phyloP scores from a whole-genome alignment of 2,329 filamentous ascomycete species.

The Diplocarpon mali region DNA sequence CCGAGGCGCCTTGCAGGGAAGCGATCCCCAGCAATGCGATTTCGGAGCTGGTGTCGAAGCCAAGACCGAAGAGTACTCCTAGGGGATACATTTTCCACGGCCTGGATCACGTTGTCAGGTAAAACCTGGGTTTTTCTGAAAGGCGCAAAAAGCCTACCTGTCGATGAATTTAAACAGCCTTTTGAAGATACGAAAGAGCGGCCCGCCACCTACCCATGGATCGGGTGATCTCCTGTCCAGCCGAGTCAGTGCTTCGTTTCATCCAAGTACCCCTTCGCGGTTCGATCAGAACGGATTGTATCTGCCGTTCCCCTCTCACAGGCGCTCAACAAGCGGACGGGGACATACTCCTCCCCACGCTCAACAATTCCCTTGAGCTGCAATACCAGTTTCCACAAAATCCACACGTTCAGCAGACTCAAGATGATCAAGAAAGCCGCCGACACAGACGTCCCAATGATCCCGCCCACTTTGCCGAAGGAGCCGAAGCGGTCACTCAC shows the following conservation, averaged over 20 bases:
- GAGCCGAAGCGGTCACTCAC: slow-evolving; percentile 69
- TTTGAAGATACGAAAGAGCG: slow-evolving; percentile 61
- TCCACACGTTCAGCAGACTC: slow-evolving; percentile 75
- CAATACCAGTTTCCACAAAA: slow-evolving; percentile 63
- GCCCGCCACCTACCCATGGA: slow-evolving; percentile 46
- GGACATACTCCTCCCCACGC: slow-evolving; percentile 12
- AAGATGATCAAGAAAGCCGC: slow-evolving; percentile 74
- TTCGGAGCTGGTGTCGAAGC: slow-evolving; percentile 92
- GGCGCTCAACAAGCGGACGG: neutral
- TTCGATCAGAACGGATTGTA: neutral
- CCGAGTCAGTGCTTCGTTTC: too few relatives aligned
- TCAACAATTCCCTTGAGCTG: slow-evolving; percentile 29
- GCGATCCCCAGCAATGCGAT: slow-evolving; percentile 86
- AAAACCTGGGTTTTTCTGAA: neutral
- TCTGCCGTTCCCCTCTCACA: neutral
- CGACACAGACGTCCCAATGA: slow-evolving; percentile 81
- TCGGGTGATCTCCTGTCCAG: neutral
- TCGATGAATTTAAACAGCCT: slow-evolving; percentile 65
- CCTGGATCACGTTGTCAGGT: slow-evolving; percentile 16
- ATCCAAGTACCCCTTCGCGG: too few relatives aligned
- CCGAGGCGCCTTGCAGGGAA: slow-evolving; percentile 72
- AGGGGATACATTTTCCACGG: slow-evolving; percentile 97
- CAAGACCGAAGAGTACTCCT: slow-evolving; percentile 79
- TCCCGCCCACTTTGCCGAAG: slow-evolving; percentile 72
- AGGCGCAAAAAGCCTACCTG: slow-evolving; percentile 11